Conservation (phyloP, 768 basidiomycete genomes). For the Hericium rajendrae region DNA sequence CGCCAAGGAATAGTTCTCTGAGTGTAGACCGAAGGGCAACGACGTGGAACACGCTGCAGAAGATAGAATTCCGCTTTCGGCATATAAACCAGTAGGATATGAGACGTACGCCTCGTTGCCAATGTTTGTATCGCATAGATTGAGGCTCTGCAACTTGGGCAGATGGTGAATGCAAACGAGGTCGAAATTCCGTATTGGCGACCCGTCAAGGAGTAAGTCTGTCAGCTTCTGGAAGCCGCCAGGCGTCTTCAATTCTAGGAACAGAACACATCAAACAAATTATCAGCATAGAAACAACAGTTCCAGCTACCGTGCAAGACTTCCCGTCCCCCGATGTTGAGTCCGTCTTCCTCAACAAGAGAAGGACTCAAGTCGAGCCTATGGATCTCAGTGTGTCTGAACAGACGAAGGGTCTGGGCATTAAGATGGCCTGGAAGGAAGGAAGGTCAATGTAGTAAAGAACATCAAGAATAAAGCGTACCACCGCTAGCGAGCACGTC, state of each 20-base stretch:
- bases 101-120: conserved; percentile 48
- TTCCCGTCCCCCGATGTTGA: not conserved
- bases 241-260: conserved; percentile 38
- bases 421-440: not conserved
- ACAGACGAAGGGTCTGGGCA: not conserved
- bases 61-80: not conserved
- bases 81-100: not conserved
- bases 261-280: not conserved
- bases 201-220: conserved; percentile 40
- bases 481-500: not conserved
- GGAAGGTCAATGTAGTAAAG: no score
- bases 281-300: not conserved
- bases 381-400: not conserved
- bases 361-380: not conserved
- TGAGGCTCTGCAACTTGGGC: conserved; percentile 36
- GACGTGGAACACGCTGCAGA: conserved; percentile 44
- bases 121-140: conserved; percentile 43
- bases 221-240: conserved; percentile 41
- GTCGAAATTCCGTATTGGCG: conserved; percentile 36
- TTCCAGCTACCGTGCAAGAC: not conserved
- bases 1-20: conserved; percentile 38
- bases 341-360: not conserved
- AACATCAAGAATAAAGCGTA: not conserved
- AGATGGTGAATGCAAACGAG: conserved; percentile 44
- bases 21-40: conserved; percentile 46